Evolutionary conservation across 176 grass and related monocot species (phyloP).

Genomic region (Hordeum marinum): DNA sequence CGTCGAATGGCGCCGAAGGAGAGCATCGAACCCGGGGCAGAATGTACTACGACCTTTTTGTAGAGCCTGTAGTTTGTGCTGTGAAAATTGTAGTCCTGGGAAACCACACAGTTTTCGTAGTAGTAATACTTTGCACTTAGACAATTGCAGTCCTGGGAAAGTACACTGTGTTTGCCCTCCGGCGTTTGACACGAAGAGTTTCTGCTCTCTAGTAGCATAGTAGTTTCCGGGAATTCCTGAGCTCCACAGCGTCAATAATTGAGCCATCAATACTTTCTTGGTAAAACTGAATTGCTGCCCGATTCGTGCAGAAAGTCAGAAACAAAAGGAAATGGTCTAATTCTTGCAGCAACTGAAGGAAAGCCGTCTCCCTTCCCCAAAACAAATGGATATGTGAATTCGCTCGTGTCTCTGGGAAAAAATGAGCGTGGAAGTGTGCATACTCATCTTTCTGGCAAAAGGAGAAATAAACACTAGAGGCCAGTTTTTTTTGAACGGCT

Average conservation of each 20-base stretch:
- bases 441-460: too few relatives aligned
- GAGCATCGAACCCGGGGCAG: neutral
- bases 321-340: neutral
- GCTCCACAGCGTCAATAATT: too few relatives aligned
- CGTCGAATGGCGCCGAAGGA: neutral
- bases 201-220: too few relatives aligned
- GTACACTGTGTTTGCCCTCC: neutral
- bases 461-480: too few relatives aligned
- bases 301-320: neutral
- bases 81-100: constrained; percentile 7
- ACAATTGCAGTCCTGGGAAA: neutral
- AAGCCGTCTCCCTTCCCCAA: neutral
- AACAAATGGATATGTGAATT: too few relatives aligned
- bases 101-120: neutral
- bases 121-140: neutral
- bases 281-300: neutral
- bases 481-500: too few relatives aligned
- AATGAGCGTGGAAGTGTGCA: too few relatives aligned
- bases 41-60: constrained; percentile 4
- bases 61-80: constrained; percentile 13
- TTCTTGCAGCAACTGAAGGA: neutral
- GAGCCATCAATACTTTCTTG: neutral
- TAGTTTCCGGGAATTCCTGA: too few relatives aligned
- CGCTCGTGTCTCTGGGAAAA: too few relatives aligned
- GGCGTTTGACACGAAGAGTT: neutral